Base-by-base conservation (phyloP, 345 rosid species). In the Hirschfeldia incana region DNA sequence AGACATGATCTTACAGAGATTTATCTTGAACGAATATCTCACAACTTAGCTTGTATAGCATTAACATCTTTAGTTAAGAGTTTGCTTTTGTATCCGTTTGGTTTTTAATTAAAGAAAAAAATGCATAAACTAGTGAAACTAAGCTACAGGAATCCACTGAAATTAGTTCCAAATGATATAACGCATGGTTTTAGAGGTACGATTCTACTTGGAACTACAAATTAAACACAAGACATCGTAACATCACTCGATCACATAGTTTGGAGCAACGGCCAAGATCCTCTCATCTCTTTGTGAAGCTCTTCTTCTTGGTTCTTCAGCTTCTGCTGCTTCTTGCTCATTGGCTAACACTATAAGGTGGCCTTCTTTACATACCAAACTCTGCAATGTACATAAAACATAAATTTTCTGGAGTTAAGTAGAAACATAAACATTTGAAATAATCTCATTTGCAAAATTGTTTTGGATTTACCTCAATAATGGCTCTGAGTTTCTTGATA, bases 251-350 rank as follows among this genome's bases (percentile, higher is more conserved):
- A 87, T 83, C 32, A 89, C 90, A 72, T 85, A 94, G 77, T 94
- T 94, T 11, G 98, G 97, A 67, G 95, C 92, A 68, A 92, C 98
- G 1, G 93, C 96, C 77, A 94, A 80, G 59, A 92, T 92, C 80
- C 98, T 87, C 83, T 86, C 87, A 11, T 91, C 89, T 84, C 94
- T 86, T 71, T 86, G 86, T 11, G 84, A 65, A 33, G 83, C 68
- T 57, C 67, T 86, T 53, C 79, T 83, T 15, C 55, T 89, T 72
- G 85, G 90, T 37, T 85, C 89, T 0, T 81, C 90, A 16, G 81
- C 75, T 57, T 57, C 61, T 17, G 60, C 3, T 27, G 61, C 61
- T 78, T 82, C 90, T 65, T 74, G 82, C 42, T 94, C 97, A 21
- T 90, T 92, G 39, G 94, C 97, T 70, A 94, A 75, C 80, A 92